These are phyloP conservation scores for Cyclocybe cylindracea DNA, from an alignment of 768 basidiomycete genomes.

Conservation along the genomic window DNA sequence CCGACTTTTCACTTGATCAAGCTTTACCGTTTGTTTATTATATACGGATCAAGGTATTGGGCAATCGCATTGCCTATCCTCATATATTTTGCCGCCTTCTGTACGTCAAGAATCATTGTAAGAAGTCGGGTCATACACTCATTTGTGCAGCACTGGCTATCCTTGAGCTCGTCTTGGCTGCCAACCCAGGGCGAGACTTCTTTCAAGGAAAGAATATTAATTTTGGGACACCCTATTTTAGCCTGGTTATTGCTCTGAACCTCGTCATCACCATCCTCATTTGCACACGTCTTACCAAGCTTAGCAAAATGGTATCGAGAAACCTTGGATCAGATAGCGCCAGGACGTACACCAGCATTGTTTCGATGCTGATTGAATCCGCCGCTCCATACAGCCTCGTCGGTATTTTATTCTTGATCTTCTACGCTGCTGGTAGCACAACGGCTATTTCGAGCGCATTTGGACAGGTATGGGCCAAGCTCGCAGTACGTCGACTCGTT, in stretches of 20 bases:
- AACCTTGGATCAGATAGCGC: constrained; percentile 31
- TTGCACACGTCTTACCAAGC: constrained; percentile 34
- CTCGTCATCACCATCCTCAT: constrained; percentile 42
- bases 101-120: constrained; percentile 14
- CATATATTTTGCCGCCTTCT: constrained; percentile 26
- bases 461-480: constrained; percentile 42
- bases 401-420: constrained; percentile 38
- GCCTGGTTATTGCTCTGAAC: constrained; percentile 41
- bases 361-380: constrained; percentile 39
- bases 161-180: constrained; percentile 37
- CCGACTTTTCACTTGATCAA: constrained; percentile 2
- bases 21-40: constrained; percentile 31
- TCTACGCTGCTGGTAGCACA: constrained; percentile 33
- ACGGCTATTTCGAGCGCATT: constrained; percentile 30
- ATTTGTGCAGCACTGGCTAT: constrained; percentile 35
- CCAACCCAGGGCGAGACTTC: constrained; percentile 39
- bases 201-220: constrained; percentile 37
- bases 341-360: constrained; percentile 36
- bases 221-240: constrained; percentile 41
- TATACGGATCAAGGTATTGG: constrained; percentile 25
- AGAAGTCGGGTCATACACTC: neutral
- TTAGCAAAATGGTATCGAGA: constrained; percentile 25
- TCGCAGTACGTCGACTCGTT: constrained; percentile 32
- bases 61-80: constrained; percentile 25
- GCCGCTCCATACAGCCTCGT: constrained; percentile 39